A percentile compares a stretch with the other conserved stretches of the same genome.
phyloP scores from a whole-genome alignment of 768 basidiomycete genomes.

The Xerocomus brunneocitrinus region DNA sequence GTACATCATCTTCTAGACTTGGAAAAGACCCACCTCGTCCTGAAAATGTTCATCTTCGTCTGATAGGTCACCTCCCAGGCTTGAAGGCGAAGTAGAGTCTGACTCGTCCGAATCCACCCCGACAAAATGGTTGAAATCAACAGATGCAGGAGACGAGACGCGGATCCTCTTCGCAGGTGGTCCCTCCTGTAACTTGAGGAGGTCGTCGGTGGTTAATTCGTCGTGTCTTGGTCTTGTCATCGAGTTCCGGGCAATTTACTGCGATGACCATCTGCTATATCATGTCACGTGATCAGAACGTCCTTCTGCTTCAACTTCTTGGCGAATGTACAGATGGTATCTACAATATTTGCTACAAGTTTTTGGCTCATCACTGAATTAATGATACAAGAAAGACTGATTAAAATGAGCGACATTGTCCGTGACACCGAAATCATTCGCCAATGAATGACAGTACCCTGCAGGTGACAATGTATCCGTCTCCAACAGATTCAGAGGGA shows the following conservation, averaged over 20 bases:
- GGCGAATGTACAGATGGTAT: neutral
- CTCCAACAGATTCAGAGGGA: neutral
- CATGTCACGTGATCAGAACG: neutral
- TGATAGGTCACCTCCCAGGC: conserved; percentile 8
- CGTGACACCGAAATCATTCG: neutral
- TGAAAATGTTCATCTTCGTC: conserved; percentile 20
- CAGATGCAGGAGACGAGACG: neutral
- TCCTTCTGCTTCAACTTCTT: too few species aligned
- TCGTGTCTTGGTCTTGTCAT: conserved; percentile 19
- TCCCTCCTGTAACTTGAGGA: conserved; percentile 44
- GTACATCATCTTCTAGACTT: conserved; percentile 1
- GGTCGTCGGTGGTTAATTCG: conserved; percentile 41
- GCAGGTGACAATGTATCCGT: neutral
- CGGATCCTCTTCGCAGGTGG: conserved; percentile 35
- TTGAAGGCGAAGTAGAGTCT: conserved; percentile 5
- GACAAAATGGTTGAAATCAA: neutral
- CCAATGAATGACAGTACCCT: neutral
- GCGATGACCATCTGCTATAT: too few species aligned
- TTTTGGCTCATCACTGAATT: neutral
- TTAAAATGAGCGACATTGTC: conserved; percentile 1
- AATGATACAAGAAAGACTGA: conserved; percentile 1
- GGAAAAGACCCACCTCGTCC: conserved; percentile 8
- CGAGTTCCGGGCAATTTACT: neutral
- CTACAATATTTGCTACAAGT: neutral
- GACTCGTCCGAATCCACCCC: conserved; percentile 1